A percentile compares a stretch with the other conserved stretches of the same genome.
Evolutionary conservation across 345 rosid genomes (phyloP).

Genomic region (Citrus sp.): DNA sequence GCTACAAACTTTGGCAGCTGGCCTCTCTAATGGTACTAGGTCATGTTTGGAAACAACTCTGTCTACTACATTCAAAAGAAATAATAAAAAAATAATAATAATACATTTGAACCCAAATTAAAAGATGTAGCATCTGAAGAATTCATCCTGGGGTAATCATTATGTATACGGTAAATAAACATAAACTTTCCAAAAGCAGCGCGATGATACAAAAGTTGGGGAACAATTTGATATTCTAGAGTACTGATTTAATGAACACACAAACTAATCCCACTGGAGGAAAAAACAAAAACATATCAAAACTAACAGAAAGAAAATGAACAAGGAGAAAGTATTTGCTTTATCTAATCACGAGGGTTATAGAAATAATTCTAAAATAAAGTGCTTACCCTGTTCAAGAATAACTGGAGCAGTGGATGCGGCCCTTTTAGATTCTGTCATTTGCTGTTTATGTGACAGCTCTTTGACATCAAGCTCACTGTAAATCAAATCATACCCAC

Average conservation of each 20-base stretch:
- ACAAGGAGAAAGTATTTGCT: background rate
- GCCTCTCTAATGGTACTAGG: constrained; percentile 5
- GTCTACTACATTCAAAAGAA: constrained; percentile 8
- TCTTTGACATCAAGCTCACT: constrained; percentile 20
- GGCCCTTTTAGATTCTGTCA: constrained; percentile 14
- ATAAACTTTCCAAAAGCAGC: background rate
- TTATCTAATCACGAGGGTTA: background rate
- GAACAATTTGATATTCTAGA: background rate
- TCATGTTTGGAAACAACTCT: constrained; percentile 7
- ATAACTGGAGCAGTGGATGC: background rate
- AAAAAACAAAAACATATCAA: background rate
- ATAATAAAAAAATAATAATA: background rate
- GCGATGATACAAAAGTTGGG: background rate
- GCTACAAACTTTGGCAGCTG: constrained; percentile 12
- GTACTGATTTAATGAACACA: background rate
- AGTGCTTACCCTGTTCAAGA: constrained; percentile 32
- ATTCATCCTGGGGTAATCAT: background rate
- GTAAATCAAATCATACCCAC: constrained; percentile 19
- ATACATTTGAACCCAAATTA: background rate
- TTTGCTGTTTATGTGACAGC: constrained; percentile 14
- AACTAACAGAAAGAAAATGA: background rate
- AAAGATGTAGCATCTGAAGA: background rate
- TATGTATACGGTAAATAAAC: background rate
- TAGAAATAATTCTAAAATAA: background rate
- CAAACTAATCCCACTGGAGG: background rate